Base-by-base conservation (phyloP, 2,329 filamentous ascomycete species). In the Arachnopeziza araneosa region DNA sequence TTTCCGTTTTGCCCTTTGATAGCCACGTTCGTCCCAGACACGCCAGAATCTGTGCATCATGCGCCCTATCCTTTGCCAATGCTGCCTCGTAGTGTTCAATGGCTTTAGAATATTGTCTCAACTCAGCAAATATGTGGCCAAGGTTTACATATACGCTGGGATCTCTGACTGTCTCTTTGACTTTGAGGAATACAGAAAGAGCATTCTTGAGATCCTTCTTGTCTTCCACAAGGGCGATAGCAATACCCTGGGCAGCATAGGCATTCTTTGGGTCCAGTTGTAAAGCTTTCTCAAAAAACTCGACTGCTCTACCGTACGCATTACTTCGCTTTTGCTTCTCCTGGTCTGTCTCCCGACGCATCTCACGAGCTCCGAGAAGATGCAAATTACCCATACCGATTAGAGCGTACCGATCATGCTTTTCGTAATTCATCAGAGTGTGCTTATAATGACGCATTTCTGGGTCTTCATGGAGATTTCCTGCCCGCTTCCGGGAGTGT, bases 281-380 rank as follows among this genome's bases (percentile, higher is more conserved):
- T 23, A 99, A 79, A 4, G 93, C 93, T 77, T 99, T 99, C 73
- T 98, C 95, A 69, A 97, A 99, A 76, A 99, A 99, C 72, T 99
- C 96, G 12, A 98, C 93, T 0, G 95, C 93, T 67, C 93, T 92
- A 72, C 87, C 86, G 72, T 98, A 99, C 63, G 86, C 88, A 67
- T 89, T 90, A 60, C 88, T 89, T 57, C 93, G 87, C 78, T 96
- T 96, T 69, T 96, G 89, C 75, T 91, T 96, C 62, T 99, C 93
- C 61, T 86, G 82, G 9, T 98, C 95, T 0, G 90, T 90, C 63
- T 95, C 90, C 55, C 93, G 86, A 30, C 91, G 89, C 92, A 98
- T 97, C 74, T 99, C 96, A 67, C 95, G 86, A 10, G 95, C 95
- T 63, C 91, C 86, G 66, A 88, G 80, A 50, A 99, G 82, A 88